Evolutionary conservation across 495 filamentous ascomycete genomes (phyloP).

Genomic region (Trichoderma asperelloides): DNA sequence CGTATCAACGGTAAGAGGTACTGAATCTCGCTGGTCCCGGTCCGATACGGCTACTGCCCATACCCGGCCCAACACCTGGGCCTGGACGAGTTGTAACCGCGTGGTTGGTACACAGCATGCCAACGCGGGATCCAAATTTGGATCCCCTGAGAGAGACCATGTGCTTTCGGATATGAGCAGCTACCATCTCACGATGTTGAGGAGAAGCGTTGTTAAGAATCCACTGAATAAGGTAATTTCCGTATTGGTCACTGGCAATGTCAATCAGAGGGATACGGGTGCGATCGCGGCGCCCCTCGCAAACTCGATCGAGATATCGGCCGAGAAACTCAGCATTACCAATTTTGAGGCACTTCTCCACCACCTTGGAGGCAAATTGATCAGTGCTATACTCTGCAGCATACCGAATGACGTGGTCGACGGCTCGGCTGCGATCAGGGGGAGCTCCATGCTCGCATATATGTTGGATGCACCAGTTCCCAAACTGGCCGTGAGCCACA

Average conservation of each 20-base stretch:
- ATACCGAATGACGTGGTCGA: conserved; percentile 89
- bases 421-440: conserved; percentile 80
- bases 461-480: conserved; percentile 99
- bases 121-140: conserved; percentile 95
- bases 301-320: conserved; percentile 88
- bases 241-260: conserved; percentile 96
- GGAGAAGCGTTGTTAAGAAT: conserved; percentile 79
- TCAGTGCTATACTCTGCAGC: conserved; percentile 97
- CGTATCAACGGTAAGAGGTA: conserved; percentile 39
- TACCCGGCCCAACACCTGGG: conserved; percentile 56
- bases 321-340: conserved; percentile 83
- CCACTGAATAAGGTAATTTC: conserved; percentile 97
- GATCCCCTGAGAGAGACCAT: conserved; percentile 98
- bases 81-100: conserved; percentile 76
- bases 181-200: conserved; percentile 87
- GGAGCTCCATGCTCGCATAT: conserved; percentile 95
- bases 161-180: conserved; percentile 91
- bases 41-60: conserved; percentile 46
- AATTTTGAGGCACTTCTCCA: conserved; percentile 98
- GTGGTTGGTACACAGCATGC: conserved; percentile 97
- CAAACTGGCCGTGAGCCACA: conserved; percentile 96
- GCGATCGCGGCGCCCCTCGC: conserved; percentile 80
- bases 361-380: conserved; percentile 97
- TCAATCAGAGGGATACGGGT: conserved; percentile 96
- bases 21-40: conserved; percentile 37